Evolutionary conservation across 202 grass and related monocot genomes (phyloP).

Genomic region (Eragrostis tef): DNA sequence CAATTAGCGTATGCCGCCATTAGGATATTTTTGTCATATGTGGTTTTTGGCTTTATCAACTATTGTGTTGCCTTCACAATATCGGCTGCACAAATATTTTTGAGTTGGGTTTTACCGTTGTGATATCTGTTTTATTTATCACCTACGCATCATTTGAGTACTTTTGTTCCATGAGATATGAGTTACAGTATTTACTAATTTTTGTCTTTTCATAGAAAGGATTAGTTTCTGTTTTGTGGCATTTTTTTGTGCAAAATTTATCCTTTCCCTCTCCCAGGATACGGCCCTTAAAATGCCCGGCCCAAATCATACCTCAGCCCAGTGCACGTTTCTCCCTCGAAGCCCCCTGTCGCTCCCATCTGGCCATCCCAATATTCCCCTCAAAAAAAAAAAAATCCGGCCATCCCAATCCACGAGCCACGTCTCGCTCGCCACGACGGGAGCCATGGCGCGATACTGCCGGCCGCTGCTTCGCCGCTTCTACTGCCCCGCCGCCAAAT

Average conservation of each 20-base stretch:
- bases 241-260: too few species aligned
- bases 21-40: not conserved
- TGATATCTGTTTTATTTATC: not conserved
- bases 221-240: not conserved
- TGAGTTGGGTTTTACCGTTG: not conserved
- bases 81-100: not conserved
- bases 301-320: not conserved
- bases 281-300: not conserved
- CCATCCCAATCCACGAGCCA: slow-evolving; percentile 21
- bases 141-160: too few species aligned
- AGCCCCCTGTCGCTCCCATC: too few species aligned
- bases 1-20: not conserved
- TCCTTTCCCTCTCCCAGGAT: too few species aligned
- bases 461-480: slow-evolving; percentile 65
- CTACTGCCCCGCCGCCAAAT: slow-evolving; percentile 50
- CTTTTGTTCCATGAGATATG: not conserved
- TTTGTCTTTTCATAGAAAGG: not conserved
- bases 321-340: not conserved
- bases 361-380: too few species aligned
- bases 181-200: not conserved
- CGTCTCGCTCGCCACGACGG: too few species aligned
- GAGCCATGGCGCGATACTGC: slow-evolving; percentile 48
- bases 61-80: not conserved
- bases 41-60: not conserved
- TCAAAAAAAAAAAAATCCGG: too few species aligned